Conservation (phyloP, 2,329 filamentous ascomycete species). For the Fusarium nygamai region DNA sequence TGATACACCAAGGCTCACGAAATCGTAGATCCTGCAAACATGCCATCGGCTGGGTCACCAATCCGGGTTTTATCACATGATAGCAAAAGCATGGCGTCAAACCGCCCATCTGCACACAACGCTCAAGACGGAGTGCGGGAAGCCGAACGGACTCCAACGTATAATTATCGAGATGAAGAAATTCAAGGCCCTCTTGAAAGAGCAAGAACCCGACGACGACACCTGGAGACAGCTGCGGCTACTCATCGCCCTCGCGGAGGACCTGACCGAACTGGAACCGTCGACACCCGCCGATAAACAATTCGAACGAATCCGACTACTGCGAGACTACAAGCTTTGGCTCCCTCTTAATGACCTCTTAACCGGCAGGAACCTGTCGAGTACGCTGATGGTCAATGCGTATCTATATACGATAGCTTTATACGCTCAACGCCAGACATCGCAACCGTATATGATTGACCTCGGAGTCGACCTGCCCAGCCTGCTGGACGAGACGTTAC, state of each 20-base stretch:
- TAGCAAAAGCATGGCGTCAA: slow-evolving; percentile 15
- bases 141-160: not conserved
- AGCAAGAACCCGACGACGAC: slow-evolving; percentile 2
- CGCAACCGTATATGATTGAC: slow-evolving; percentile 9
- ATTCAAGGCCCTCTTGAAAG: not conserved
- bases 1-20: not conserved
- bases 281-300: not conserved
- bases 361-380: slow-evolving; percentile 11
- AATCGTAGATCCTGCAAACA: not conserved
- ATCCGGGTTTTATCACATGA: slow-evolving; percentile 10
- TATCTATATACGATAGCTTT: slow-evolving; percentile 20
- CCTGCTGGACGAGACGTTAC: slow-evolving; percentile 8
- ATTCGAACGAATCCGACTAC: not conserved
- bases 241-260: slow-evolving; percentile 10
- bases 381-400: slow-evolving; percentile 21
- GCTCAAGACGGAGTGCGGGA: not conserved
- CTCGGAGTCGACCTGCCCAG: slow-evolving; percentile 3
- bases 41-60: slow-evolving; percentile 6
- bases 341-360: slow-evolving; percentile 14
- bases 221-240: slow-evolving; percentile 6
- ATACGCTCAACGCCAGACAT: slow-evolving; percentile 8
- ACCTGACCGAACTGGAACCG: slow-evolving; percentile 7
- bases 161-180: slow-evolving; percentile 22
- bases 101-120: not conserved
- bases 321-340: slow-evolving; percentile 23